These are phyloP conservation scores for Gardenia jasminoides DNA, from an alignment of 257 asterid species.

Conservation along the genomic window DNA sequence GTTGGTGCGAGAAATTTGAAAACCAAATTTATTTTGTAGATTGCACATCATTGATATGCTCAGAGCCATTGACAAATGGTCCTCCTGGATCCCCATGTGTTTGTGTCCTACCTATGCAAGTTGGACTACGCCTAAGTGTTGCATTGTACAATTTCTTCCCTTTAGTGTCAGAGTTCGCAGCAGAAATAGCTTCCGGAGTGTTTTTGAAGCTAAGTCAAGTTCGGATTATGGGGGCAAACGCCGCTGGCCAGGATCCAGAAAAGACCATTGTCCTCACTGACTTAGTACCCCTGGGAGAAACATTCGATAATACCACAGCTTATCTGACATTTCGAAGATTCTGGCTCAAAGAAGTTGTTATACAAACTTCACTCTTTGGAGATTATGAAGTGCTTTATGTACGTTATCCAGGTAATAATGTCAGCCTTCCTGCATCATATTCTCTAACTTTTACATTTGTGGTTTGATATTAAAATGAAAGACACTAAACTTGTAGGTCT, in stretches of 20 bases:
- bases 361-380: conserved; percentile 62
- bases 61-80: conserved; percentile 71
- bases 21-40: conserved; percentile 36
- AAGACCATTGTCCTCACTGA: conserved; percentile 72
- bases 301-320: conserved; percentile 63
- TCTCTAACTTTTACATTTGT: background rate
- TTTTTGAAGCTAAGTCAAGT: conserved; percentile 82
- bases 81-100: conserved; percentile 75
- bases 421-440: conserved; percentile 2
- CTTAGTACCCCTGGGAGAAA: conserved; percentile 77
- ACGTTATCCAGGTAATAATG: conserved; percentile 74
- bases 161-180: conserved; percentile 77
- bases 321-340: conserved; percentile 63
- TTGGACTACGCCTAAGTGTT: conserved; percentile 62
- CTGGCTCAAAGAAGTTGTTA: conserved; percentile 70
- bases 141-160: conserved; percentile 85
- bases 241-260: conserved; percentile 69
- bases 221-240: conserved; percentile 93
- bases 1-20: conserved; percentile 9
- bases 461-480: conserved; percentile 14
- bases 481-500: conserved; percentile 53
- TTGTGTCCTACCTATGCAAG: conserved; percentile 85
- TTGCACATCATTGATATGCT: conserved; percentile 66
- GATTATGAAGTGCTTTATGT: conserved; percentile 80
- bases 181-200: conserved; percentile 78